A percentile compares a stretch with the other conserved stretches of the same genome.
These are phyloP conservation scores for Dioscorea alata DNA, from an alignment of 106 monocot genomes.

Conservation along the genomic window DNA sequence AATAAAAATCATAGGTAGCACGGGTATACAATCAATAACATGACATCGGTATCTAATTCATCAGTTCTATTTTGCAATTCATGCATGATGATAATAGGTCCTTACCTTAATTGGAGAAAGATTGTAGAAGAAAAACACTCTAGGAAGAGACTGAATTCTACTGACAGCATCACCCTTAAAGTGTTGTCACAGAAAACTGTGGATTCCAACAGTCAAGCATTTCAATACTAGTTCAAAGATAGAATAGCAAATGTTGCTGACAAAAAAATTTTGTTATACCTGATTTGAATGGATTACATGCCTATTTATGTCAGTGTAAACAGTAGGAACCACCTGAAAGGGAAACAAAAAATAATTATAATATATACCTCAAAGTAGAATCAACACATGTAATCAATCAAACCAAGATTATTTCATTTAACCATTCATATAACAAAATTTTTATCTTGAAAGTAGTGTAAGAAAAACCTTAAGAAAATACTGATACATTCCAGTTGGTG, in stretches of 20 bases:
- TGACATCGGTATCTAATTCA: too few species aligned
- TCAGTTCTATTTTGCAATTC: too few species aligned
- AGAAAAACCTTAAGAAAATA: constrained; percentile 81
- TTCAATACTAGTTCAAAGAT: constrained; percentile 5
- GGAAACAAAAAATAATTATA: too few species aligned
- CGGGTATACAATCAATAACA: too few species aligned
- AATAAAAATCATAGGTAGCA: not conserved
- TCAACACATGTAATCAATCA: too few species aligned
- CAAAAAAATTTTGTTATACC: constrained; percentile 24
- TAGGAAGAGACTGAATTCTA: constrained; percentile 60
- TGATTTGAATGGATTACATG: constrained; percentile 76
- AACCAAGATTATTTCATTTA: too few species aligned
- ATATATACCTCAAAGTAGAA: too few species aligned
- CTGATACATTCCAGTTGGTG: constrained; percentile 83
- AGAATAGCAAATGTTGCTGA: not conserved
- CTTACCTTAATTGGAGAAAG: constrained; percentile 94
- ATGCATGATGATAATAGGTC: not conserved
- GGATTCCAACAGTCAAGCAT: not conserved
- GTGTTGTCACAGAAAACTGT: constrained; percentile 95
- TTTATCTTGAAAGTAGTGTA: not conserved
- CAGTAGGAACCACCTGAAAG: constrained; percentile 89
- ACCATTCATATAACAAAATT: not conserved
- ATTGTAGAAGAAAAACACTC: constrained; percentile 97
- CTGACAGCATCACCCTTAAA: constrained; percentile 62
- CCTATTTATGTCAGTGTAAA: constrained; percentile 81